Conservation (phyloP, 768 basidiomycete genomes). For the Tubosaeta brunneosetosa region DNA sequence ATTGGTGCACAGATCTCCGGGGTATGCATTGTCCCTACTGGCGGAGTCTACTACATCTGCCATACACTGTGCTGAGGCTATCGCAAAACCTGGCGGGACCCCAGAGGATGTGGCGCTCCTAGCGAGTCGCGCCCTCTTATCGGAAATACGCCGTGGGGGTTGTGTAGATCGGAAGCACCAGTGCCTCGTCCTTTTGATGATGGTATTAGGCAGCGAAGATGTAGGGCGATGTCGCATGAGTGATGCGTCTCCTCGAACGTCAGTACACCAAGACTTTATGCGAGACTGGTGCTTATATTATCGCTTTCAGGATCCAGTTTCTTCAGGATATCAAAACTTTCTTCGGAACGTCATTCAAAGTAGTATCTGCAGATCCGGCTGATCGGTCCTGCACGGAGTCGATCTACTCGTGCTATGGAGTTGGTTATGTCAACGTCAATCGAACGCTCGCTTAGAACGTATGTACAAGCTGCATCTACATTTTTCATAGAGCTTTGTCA, state of each 20-base stretch:
- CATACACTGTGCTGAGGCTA: slow-evolving; percentile 81
- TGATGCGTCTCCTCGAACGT: slow-evolving; percentile 79
- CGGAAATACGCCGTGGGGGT: slow-evolving; percentile 77
- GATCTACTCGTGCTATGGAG: slow-evolving; percentile 86
- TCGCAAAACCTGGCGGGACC: slow-evolving; percentile 74
- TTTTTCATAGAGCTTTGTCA: not conserved
- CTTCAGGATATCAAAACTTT: slow-evolving; percentile 75
- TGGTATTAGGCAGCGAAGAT: slow-evolving; percentile 97
- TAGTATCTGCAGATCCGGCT: slow-evolving; percentile 55
- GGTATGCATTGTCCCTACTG: slow-evolving; percentile 86
- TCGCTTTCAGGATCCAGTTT: slow-evolving; percentile 72
- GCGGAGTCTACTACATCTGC: slow-evolving; percentile 91
- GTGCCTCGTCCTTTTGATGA: slow-evolving; percentile 75
- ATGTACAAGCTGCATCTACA: not conserved
- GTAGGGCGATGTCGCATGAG: slow-evolving; percentile 87
- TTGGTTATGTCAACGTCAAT: slow-evolving; percentile 88
- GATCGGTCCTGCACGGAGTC: slow-evolving; percentile 55
- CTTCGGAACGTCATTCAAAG: slow-evolving; percentile 94
- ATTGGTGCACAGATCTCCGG: slow-evolving; percentile 69
- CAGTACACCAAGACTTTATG: slow-evolving; percentile 31
- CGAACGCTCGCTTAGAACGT: slow-evolving; percentile 56
- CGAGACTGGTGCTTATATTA: slow-evolving; percentile 4
- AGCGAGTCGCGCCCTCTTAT: slow-evolving; percentile 73
- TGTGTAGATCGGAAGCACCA: slow-evolving; percentile 92
- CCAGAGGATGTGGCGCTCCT: slow-evolving; percentile 91